Evolutionary conservation across 1,139 yeast species (phyloP).

Genomic region (Diutina rugosa): DNA sequence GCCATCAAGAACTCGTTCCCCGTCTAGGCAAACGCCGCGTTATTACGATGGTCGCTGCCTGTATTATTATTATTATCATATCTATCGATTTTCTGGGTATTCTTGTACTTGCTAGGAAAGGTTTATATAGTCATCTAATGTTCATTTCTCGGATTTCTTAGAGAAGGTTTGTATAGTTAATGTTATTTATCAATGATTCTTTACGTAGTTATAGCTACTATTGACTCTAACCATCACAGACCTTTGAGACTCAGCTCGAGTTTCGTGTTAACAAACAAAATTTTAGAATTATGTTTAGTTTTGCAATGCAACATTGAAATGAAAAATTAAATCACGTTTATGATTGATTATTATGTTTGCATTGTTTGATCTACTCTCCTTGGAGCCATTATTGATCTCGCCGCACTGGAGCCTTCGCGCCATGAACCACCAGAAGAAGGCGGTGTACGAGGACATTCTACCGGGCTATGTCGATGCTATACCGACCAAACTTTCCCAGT

Average conservation of each 20-base stretch:
- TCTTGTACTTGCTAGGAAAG: not conserved
- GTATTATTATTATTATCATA: not conserved
- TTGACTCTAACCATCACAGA: too few relatives aligned
- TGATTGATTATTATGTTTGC: too few relatives aligned
- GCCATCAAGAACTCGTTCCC: not conserved
- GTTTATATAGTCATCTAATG: not conserved
- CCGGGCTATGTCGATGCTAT: slow-evolving; percentile 36
- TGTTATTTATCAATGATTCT: not conserved
- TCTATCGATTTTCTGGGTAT: not conserved
- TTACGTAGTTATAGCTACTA: too few relatives aligned
- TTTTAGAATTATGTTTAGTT: too few relatives aligned
- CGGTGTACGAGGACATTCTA: slow-evolving; percentile 31
- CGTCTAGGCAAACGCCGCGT: not conserved
- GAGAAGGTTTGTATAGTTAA: not conserved
- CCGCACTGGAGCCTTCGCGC: not conserved
- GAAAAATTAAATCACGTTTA: too few relatives aligned
- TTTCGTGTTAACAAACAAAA: too few relatives aligned
- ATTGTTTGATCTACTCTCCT: too few relatives aligned
- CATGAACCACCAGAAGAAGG: not conserved
- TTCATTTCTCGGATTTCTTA: not conserved
- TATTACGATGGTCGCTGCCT: not conserved
- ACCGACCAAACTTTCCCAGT: slow-evolving; percentile 33
- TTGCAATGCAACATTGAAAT: too few relatives aligned
- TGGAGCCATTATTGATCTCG: too few relatives aligned
- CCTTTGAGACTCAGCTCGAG: too few relatives aligned